Percentiles rank a stretch among this genome's conserved stretches.
Evolutionary conservation across 1,139 yeast species (phyloP).

Genomic region (Saccharomyces hybrid): DNA sequence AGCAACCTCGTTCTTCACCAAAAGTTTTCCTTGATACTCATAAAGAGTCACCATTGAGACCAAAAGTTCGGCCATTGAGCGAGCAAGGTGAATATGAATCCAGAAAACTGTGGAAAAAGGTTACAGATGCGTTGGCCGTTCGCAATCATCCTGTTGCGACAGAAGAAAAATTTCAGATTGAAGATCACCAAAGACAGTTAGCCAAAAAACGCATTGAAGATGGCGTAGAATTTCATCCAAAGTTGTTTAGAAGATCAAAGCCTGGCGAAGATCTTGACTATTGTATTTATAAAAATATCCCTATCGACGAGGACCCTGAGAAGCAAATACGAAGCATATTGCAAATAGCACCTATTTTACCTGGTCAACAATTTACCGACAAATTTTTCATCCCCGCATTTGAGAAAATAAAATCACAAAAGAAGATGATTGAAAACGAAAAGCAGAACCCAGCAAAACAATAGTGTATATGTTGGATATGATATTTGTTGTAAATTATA

Average conservation of each 20-base stretch:
- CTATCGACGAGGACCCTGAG: slow-evolving; percentile 39
- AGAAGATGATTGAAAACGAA: slow-evolving; percentile 2
- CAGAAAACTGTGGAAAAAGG: slow-evolving; percentile 73
- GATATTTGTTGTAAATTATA: not conserved
- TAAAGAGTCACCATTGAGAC: slow-evolving; percentile 44
- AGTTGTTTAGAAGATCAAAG: slow-evolving; percentile 46
- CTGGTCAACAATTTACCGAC: slow-evolving; percentile 62
- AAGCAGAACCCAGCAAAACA: not conserved
- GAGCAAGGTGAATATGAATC: slow-evolving; percentile 83
- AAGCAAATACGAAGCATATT: slow-evolving; percentile 47
- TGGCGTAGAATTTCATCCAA: slow-evolving; percentile 73
- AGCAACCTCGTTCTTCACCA: slow-evolving; percentile 39
- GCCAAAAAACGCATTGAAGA: slow-evolving; percentile 71
- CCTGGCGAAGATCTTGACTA: slow-evolving; percentile 46
- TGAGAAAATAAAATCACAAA: slow-evolving; percentile 33
- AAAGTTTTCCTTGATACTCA: slow-evolving; percentile 57
- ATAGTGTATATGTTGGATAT: not conserved
- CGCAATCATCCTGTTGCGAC: slow-evolving; percentile 82
- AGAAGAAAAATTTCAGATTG: slow-evolving; percentile 76
- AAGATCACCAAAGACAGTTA: slow-evolving; percentile 65
- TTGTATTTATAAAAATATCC: slow-evolving; percentile 53
- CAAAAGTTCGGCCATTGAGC: slow-evolving; percentile 64
- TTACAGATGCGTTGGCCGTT: slow-evolving; percentile 63
- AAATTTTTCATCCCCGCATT: slow-evolving; percentile 64
- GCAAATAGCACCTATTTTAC: slow-evolving; percentile 63